Percentiles rank a stretch among this genome's conserved stretches.
These are phyloP conservation scores for Daldinia caldariorum DNA, from an alignment of 495 filamentous ascomycete species.

Conservation along the genomic window DNA sequence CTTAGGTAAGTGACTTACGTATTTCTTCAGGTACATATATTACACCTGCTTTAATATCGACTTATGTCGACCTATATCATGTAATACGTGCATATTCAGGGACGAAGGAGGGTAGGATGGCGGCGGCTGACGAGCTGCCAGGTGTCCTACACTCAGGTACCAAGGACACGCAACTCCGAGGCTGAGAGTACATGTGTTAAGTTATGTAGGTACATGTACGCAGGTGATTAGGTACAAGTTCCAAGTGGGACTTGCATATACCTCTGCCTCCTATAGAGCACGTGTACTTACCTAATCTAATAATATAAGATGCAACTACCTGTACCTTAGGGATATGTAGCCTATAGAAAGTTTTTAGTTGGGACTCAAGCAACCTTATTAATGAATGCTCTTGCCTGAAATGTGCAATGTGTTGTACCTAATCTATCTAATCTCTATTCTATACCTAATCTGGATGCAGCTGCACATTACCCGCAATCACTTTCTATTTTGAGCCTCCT, in stretches of 20 bases:
- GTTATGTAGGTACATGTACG: neutral
- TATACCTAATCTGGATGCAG: slow-evolving; percentile 38
- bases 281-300: no score
- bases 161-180: slow-evolving; percentile 24
- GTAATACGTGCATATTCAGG: slow-evolving; percentile 42
- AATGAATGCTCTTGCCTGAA: slow-evolving; percentile 1
- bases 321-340: neutral
- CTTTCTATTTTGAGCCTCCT: slow-evolving; percentile 39
- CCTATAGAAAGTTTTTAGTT: neutral
- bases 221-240: neutral
- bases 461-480: slow-evolving; percentile 34
- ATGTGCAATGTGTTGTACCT: slow-evolving; percentile 12
- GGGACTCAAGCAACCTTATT: neutral
- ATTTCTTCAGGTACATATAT: slow-evolving; percentile 10
- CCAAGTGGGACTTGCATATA: no score
- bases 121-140: slow-evolving; percentile 37
- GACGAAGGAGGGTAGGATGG: slow-evolving; percentile 37
- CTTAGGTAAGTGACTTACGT: slow-evolving; percentile 11
- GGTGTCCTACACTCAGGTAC: slow-evolving; percentile 33
- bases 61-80: slow-evolving; percentile 7
- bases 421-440: neutral
- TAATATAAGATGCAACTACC: no score
- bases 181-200: slow-evolving; percentile 13
- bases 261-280: no score
- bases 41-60: slow-evolving; percentile 22